These are phyloP conservation scores for Albatrellus sp. DNA, from an alignment of 1,284 basidiomycete genomes.

Conservation along the genomic window DNA sequence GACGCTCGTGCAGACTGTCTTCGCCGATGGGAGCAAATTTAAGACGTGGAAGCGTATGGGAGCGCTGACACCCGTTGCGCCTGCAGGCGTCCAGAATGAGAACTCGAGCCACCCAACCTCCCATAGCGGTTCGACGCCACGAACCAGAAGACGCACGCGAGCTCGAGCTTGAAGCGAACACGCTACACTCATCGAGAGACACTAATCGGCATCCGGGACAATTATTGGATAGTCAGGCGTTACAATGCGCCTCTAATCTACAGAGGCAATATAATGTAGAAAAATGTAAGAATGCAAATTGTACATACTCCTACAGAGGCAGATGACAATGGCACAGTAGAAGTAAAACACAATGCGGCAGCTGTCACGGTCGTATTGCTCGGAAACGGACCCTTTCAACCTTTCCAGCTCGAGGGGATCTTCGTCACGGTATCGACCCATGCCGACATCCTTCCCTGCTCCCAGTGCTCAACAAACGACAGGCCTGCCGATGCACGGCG, in stretches of 20 bases:
- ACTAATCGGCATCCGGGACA: too few species aligned
- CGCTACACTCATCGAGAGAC: too few species aligned
- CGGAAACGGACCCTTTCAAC: slow-evolving; percentile 6
- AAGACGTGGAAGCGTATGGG: slow-evolving; percentile 35
- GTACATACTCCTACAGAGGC: too few species aligned
- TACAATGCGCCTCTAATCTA: too few species aligned
- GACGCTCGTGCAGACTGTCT: slow-evolving; percentile 22
- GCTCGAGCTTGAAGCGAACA: not conserved
- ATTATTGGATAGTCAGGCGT: too few species aligned
- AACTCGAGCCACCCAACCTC: slow-evolving; percentile 10
- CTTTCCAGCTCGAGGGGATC: slow-evolving; percentile 76
- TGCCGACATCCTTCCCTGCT: slow-evolving; percentile 58
- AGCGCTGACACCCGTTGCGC: slow-evolving; percentile 6
- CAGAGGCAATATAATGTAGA: too few species aligned
- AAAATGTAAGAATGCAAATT: too few species aligned
- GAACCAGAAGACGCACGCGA: slow-evolving; percentile 8
- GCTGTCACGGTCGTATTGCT: too few species aligned
- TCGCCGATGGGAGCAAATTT: slow-evolving; percentile 20
- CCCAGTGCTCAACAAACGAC: slow-evolving; percentile 74
- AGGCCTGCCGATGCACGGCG: slow-evolving; percentile 47
- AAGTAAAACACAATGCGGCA: too few species aligned
- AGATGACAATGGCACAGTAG: too few species aligned
- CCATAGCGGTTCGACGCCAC: slow-evolving; percentile 7
- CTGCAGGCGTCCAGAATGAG: slow-evolving; percentile 21
- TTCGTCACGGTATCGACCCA: slow-evolving; percentile 70